Evolutionary conservation across 2,329 filamentous ascomycete species (phyloP), one percentile per base, ranked within the genome.

Genomic region (Paracamarosporium sp.): DNA sequence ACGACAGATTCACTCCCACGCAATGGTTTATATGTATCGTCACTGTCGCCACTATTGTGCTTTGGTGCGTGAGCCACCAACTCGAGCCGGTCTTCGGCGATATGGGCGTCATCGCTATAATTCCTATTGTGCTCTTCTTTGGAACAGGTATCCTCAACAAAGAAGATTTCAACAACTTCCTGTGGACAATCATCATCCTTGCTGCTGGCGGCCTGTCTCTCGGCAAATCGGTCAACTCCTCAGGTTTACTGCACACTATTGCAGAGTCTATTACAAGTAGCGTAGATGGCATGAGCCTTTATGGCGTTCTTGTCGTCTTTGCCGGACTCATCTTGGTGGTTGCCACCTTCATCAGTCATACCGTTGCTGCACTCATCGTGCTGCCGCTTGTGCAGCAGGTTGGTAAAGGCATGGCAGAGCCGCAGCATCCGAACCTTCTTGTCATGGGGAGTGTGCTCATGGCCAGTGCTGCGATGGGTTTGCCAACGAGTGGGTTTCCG

Each of bases 81-180:
- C 85, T 99, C 7, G 92, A 98, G 71, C 80, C 84, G 60, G 80
- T 94, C 0, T 97, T 99, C 71, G 95, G 95, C 53, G 94, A 99
- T 73, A 99, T 99, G 95, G 95, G 95, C 52, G 93, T 99, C 52
- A 91, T 99, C 40, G 96, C 95, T 57, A 96, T 99, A 72, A 92
- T 99, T 59, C 95, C 95, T 5, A 90, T 99, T 50, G 90, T 96
- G 3, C 83, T 97, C 40, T 99, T 99, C 84, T 99, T 99, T 69
- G 95, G 95, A 53, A 93, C 93, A 1, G 95, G 95, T 11, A 94
- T 98, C 65, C 83, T 99, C 30, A 98, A 93, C 47, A 99, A 98
- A 79, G 95, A 98, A 78, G 95, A 99, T 79, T 99, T 99, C 76
- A 99, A 99, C 82, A 99, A 99, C 78, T 99, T 99, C 78, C 90